Evolutionary conservation across 257 asterid species (phyloP).

Genomic region (Buddleja alternifolia): DNA sequence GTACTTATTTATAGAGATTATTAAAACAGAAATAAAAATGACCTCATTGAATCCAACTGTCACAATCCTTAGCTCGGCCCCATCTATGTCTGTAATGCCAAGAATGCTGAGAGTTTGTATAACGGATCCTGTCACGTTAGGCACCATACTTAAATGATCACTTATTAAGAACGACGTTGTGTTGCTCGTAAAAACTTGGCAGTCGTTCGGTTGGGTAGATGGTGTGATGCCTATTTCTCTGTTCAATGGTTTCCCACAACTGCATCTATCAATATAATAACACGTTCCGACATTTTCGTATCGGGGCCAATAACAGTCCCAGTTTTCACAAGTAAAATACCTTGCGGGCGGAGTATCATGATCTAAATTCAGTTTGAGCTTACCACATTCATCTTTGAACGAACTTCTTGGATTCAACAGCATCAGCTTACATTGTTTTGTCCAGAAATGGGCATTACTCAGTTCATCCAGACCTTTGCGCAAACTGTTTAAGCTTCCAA

Average conservation of each 20-base stretch:
- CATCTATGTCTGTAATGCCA: background rate
- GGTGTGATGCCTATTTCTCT: too few relatives aligned
- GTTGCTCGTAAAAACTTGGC: background rate
- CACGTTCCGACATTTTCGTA: background rate
- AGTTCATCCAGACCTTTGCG: slow-evolving; percentile 6
- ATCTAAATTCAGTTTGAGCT: slow-evolving; percentile 18
- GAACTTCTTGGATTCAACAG: slow-evolving; percentile 33
- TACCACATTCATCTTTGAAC: background rate
- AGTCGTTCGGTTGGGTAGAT: too few relatives aligned
- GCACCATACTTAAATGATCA: slow-evolving; percentile 12
- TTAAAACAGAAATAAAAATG: background rate
- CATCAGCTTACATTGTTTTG: slow-evolving; percentile 7
- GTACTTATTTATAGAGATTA: background rate
- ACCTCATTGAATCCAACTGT: slow-evolving; percentile 29
- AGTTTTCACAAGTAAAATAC: background rate
- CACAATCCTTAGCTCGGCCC: background rate
- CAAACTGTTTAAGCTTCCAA: slow-evolving; percentile 31
- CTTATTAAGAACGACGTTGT: background rate
- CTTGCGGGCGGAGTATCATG: background rate
- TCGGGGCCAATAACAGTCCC: background rate
- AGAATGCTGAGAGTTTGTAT: background rate
- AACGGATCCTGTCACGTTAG: too few relatives aligned
- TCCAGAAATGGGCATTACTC: slow-evolving; percentile 2
- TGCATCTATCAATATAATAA: background rate
- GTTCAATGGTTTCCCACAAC: too few relatives aligned